These are phyloP conservation scores for Phlebiopsis flavidoalba DNA, from an alignment of 768 basidiomycete species.

Conservation along the genomic window DNA sequence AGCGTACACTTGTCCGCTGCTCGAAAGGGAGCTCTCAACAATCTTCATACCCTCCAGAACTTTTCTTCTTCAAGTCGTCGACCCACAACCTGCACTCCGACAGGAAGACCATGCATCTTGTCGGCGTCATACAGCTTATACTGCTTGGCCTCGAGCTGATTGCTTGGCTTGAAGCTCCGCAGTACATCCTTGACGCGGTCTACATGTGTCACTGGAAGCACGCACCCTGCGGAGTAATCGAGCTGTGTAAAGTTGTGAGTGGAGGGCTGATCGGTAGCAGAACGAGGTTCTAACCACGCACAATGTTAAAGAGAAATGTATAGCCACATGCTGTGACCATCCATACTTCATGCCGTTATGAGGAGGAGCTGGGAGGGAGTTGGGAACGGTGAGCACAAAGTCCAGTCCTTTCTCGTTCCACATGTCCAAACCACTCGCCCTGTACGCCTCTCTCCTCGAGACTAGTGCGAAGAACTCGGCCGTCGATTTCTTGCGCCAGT, in stretches of 20 bases:
- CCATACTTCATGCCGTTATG: conserved; percentile 28
- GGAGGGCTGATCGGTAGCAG: not conserved
- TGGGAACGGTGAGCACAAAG: conserved; percentile 36
- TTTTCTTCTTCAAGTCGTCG: conserved; percentile 44
- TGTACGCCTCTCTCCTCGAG: conserved; percentile 24
- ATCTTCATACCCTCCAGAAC: conserved; percentile 43
- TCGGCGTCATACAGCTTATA: conserved; percentile 37
- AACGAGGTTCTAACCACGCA: conserved; percentile 20
- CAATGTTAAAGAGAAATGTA: conserved; percentile 40
- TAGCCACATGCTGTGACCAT: conserved; percentile 27
- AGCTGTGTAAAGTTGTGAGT: conserved; percentile 24
- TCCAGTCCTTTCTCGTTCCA: conserved; percentile 25
- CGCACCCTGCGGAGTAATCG: conserved; percentile 39
- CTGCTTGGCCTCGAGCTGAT: conserved; percentile 32
- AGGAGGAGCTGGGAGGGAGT: conserved; percentile 35
- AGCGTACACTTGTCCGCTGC: conserved; percentile 17
- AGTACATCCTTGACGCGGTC: conserved; percentile 30
- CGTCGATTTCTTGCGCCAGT: conserved; percentile 21
- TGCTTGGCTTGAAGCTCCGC: conserved; percentile 24
- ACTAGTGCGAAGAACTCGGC: conserved; percentile 25
- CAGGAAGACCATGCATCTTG: conserved; percentile 40
- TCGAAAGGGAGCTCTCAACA: conserved; percentile 24
- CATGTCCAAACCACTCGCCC: conserved; percentile 22
- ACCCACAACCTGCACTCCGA: conserved; percentile 42
- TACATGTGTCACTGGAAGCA: conserved; percentile 43